phyloP scores from a whole-genome alignment of 2,329 filamentous ascomycete species.

The Microcyclospora pomicola region DNA sequence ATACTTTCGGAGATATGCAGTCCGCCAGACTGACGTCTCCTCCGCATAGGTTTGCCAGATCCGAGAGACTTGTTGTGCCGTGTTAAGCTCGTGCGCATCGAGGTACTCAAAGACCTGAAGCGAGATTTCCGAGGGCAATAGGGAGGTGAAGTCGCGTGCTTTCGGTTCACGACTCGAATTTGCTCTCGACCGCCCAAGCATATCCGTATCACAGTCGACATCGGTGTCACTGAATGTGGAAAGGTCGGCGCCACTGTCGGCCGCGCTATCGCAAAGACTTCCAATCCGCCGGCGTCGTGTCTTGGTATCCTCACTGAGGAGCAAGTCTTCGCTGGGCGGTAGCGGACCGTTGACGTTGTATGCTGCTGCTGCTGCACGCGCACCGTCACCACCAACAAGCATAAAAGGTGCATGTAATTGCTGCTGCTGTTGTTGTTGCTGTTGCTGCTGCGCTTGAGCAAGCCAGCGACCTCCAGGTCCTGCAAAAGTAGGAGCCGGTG shows the following conservation, averaged over 20 bases:
- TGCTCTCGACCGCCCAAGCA: slow-evolving; percentile 12
- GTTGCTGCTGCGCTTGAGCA: slow-evolving; percentile 5
- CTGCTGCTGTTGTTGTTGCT: slow-evolving; percentile 1
- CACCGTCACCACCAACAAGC: slow-evolving; percentile 17
- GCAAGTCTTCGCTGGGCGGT: too few species aligned
- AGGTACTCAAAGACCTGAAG: slow-evolving; percentile 46
- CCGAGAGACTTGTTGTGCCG: slow-evolving; percentile 42
- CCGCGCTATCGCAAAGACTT: slow-evolving; percentile 18
- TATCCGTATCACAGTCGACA: slow-evolving; percentile 20
- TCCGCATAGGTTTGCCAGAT: slow-evolving; percentile 42
- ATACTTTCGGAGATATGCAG: slow-evolving; percentile 45
- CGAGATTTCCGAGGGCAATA: slow-evolving; percentile 45
- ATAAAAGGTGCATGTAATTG: background rate
- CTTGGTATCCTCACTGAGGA: slow-evolving; percentile 8
- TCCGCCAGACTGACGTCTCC: slow-evolving; percentile 47
- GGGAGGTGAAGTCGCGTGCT: slow-evolving; percentile 23
- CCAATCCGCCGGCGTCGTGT: slow-evolving; percentile 14
- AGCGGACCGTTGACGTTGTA: slow-evolving; percentile 5
- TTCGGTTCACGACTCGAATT: background rate
- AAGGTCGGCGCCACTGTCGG: slow-evolving; percentile 25
- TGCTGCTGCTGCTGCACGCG: slow-evolving; percentile 18
- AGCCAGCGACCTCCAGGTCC: slow-evolving; percentile 4
- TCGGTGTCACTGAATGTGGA: slow-evolving; percentile 15
- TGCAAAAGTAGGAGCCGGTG: slow-evolving; percentile 17
- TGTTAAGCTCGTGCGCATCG: slow-evolving; percentile 42